Base-by-base conservation (phyloP, 2,329 filamentous ascomycete species). In the Monosporascus cannonballus region DNA sequence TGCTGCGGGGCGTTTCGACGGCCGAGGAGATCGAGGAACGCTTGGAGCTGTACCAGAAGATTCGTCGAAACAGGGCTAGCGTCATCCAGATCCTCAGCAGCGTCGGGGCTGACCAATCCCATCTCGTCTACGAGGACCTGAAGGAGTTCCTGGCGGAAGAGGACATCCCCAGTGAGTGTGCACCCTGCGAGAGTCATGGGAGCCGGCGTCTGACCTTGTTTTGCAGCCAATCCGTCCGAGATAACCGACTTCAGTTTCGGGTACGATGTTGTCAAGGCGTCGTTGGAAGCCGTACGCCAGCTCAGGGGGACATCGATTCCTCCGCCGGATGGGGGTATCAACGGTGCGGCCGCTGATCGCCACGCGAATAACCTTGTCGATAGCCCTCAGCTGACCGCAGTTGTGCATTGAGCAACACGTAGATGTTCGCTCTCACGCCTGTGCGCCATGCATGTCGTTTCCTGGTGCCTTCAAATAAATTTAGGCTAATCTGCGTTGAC, bases 81-180 rank as follows among this genome's bases (percentile, higher is more conserved):
- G 57, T 54, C 1, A 63, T 66, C 7, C 63, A 65, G 51, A 54
- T 67, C 15, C 60, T 69, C 55, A 64, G 60, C 24, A 68, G 66
- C 41, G 61, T 56, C 0, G 65, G 66, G 1, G 53, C 61, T 24
- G 65, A 67, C 34, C 45, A 60, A 46, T 46, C 22, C 24, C 22
- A 42, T 30, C 20, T 50, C 17, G 34, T 51, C 8, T 20, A 46
- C 27, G 50, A 51, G 2, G 50, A 51, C 14, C 30, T 51, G 30
- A 38, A 37, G 30, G 24, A 51, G 18, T 51, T 38, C 24, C 27
- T 51, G 41, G 42, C 14, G 3, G 50, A 36, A 44, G 9, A 22
- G 6, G 24, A 46, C 20, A 47, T 47, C 7, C 50, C 50, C 17
- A 47, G 50, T 51, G 41, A 47, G 44, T 36, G 1, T n/a, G 9